phyloP scores from a whole-genome alignment of 2,329 filamentous ascomycete species.

The Colletotrichum sp. region DNA sequence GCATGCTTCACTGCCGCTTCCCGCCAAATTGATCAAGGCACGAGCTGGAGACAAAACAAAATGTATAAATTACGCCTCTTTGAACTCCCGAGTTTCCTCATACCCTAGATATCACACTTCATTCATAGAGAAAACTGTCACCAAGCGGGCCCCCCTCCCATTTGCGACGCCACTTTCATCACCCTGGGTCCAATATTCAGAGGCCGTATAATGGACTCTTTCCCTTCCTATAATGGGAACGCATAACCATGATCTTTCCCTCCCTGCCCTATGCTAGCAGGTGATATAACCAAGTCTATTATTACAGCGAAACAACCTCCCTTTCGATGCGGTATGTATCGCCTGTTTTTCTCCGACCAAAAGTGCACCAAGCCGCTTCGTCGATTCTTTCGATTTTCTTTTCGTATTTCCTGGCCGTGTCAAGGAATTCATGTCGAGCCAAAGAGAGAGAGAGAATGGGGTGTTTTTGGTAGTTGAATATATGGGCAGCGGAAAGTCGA shows the following conservation, averaged over 20 bases:
- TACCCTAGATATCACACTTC: slow-evolving; percentile 20
- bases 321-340: slow-evolving; percentile 16
- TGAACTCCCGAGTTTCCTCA: slow-evolving; percentile 21
- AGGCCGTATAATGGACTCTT: background rate
- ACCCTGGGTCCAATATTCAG: slow-evolving; percentile 1
- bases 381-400: background rate
- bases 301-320: slow-evolving; percentile 30
- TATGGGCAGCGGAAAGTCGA: slow-evolving; percentile 7
- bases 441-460: background rate
- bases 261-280: slow-evolving; percentile 16
- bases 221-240: background rate
- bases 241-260: background rate
- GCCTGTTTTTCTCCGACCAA: slow-evolving; percentile 5
- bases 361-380: slow-evolving; percentile 1
- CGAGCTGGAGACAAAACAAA: slow-evolving; percentile 4
- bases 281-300: slow-evolving; percentile 33
- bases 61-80: slow-evolving; percentile 21
- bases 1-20: background rate
- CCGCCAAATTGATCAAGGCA: background rate
- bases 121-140: slow-evolving; percentile 2
- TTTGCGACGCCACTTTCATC: background rate
- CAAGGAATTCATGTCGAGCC: background rate
- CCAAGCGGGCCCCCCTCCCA: background rate
- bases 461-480: slow-evolving; percentile 3
- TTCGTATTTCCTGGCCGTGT: background rate